These are phyloP conservation scores for Naganishia onofrii DNA, from an alignment of 768 basidiomycete species.

Conservation along the genomic window DNA sequence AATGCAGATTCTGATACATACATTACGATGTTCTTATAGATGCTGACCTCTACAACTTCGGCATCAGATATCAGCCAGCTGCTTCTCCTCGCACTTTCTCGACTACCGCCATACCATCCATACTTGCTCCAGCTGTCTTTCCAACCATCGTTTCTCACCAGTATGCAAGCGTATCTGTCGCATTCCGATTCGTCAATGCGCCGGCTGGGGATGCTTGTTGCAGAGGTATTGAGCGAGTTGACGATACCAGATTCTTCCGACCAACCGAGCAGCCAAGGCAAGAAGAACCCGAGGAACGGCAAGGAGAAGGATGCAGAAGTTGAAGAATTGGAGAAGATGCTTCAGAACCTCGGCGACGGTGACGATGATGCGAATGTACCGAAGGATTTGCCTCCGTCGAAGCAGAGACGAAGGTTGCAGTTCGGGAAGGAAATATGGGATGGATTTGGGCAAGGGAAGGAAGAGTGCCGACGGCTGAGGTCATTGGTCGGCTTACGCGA, in stretches of 20 bases:
- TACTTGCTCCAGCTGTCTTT: conserved; percentile 48
- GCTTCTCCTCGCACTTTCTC: conserved; percentile 65
- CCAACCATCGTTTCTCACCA: conserved; percentile 60
- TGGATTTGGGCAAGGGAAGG: conserved; percentile 64
- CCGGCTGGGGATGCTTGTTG: conserved; percentile 86
- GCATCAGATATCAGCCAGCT: conserved; percentile 68
- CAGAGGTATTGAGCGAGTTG: conserved; percentile 61
- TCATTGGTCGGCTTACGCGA: conserved; percentile 41
- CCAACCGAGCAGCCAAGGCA: background rate
- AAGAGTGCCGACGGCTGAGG: conserved; percentile 66
- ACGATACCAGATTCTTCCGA: conserved; percentile 38
- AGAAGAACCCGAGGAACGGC: background rate
- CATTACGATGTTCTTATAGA: background rate
- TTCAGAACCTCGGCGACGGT: conserved; percentile 17
- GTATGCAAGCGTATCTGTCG: conserved; percentile 70
- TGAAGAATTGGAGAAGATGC: conserved; percentile 27
- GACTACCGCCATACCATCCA: conserved; percentile 60
- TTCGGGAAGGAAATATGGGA: conserved; percentile 76
- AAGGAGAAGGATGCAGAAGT: conserved; percentile 8
- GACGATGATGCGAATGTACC: background rate
- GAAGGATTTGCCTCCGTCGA: background rate
- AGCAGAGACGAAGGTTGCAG: conserved; percentile 43
- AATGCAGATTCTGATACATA: too few species aligned
- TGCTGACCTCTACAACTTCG: background rate
- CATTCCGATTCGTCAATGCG: conserved; percentile 75